Percentiles rank a stretch among this genome's conserved stretches.
Conservation (phyloP, 2,329 filamentous ascomycete species). For the Cladosporium sp. region DNA sequence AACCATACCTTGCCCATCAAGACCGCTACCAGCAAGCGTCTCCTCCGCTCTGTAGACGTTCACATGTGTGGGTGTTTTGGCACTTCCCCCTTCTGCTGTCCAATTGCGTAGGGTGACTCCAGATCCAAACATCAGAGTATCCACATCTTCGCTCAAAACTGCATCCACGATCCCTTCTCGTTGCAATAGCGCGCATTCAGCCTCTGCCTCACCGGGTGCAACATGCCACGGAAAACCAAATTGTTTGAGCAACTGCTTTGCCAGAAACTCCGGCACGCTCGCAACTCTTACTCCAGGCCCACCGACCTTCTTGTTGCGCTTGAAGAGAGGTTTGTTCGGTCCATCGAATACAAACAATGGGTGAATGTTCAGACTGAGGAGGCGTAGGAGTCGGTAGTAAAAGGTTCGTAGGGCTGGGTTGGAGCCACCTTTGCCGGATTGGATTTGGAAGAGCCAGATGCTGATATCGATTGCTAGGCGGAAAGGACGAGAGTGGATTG, state of each 20-base stretch:
- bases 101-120: slow-evolving; percentile 76
- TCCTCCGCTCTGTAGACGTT: slow-evolving; percentile 70
- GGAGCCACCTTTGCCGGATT: slow-evolving; percentile 78
- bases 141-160: slow-evolving; percentile 93
- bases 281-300: slow-evolving; percentile 63
- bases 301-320: slow-evolving; percentile 73
- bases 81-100: slow-evolving; percentile 65
- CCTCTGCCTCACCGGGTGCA: slow-evolving; percentile 92
- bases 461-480: slow-evolving; percentile 90
- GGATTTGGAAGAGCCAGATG: slow-evolving; percentile 96
- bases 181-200: slow-evolving; percentile 88
- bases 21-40: slow-evolving; percentile 56
- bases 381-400: slow-evolving; percentile 83
- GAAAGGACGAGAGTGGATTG: slow-evolving; percentile 68
- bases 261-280: slow-evolving; percentile 69
- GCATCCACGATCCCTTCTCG: slow-evolving; percentile 81
- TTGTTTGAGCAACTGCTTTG: slow-evolving; percentile 77
- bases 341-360: slow-evolving; percentile 92
- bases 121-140: slow-evolving; percentile 96
- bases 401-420: slow-evolving; percentile 90
- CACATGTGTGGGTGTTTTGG: slow-evolving; percentile 74
- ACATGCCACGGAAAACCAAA: slow-evolving; percentile 84
- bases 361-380: slow-evolving; percentile 75
- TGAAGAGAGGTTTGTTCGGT: slow-evolving; percentile 79
- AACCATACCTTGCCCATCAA: slow-evolving; percentile 88